Conservation (phyloP, 2,329 filamentous ascomycete genomes). For the Aspergillus sp. region DNA sequence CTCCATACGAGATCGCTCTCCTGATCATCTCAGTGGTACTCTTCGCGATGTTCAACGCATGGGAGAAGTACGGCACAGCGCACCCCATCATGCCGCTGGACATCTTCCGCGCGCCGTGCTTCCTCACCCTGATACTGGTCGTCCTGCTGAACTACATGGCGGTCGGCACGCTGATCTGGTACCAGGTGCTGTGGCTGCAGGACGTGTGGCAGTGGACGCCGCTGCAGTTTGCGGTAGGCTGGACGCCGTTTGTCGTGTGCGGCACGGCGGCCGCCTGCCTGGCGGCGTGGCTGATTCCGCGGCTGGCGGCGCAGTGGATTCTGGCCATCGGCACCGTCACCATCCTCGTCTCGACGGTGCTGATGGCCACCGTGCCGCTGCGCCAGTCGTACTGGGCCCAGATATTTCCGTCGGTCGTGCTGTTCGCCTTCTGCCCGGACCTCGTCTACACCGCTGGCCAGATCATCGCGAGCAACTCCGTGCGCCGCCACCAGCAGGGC, state of each 20-base stretch:
- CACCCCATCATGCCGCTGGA: conserved; percentile 47
- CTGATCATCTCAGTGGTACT: conserved; percentile 38
- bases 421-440: conserved; percentile 45
- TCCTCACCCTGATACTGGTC: conserved; percentile 43
- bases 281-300: conserved; percentile 47
- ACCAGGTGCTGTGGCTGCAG: conserved; percentile 47
- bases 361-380: conserved; percentile 46
- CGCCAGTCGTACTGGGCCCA: conserved; percentile 46
- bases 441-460: conserved; percentile 52
- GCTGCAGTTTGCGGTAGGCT: conserved; percentile 40
- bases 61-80: conserved; percentile 41
- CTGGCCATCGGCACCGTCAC: conserved; percentile 43
- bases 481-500: conserved; percentile 49
- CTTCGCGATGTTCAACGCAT: conserved; percentile 33
- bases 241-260: conserved; percentile 43
- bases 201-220: conserved; percentile 42
- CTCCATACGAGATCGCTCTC: conserved; percentile 41
- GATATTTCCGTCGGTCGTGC: conserved; percentile 39
- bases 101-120: conserved; percentile 47
- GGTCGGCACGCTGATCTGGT: conserved; percentile 50
- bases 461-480: conserved; percentile 54
- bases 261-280: conserved; percentile 36
- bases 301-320: conserved; percentile 49
- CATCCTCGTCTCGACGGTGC: conserved; percentile 27
- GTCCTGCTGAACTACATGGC: conserved; percentile 49